Conservation (phyloP, 2,329 filamentous ascomycete genomes). For the Apiospora arundinis region DNA sequence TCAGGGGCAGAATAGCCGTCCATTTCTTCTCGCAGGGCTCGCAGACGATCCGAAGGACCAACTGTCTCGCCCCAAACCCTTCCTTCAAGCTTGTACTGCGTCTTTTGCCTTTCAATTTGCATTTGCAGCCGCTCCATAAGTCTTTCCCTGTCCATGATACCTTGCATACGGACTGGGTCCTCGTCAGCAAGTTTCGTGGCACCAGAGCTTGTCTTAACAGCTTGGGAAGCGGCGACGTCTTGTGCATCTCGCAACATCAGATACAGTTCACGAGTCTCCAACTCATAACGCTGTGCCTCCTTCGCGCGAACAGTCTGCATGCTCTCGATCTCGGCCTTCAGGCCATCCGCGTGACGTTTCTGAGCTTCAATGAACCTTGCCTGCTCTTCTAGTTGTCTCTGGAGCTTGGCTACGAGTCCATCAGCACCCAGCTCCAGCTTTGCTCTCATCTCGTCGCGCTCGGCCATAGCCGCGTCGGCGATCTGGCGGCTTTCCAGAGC, state of each 20-base stretch:
- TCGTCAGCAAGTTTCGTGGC: conserved; percentile 62
- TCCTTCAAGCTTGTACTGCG: conserved; percentile 95
- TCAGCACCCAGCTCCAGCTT: conserved; percentile 91
- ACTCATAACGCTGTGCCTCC: conserved; percentile 91
- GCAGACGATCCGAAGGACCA: conserved; percentile 88
- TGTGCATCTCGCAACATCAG: conserved; percentile 98
- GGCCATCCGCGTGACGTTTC: conserved; percentile 79
- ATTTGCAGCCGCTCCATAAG: conserved; percentile 94
- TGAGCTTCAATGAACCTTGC: conserved; percentile 89
- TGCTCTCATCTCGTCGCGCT: conserved; percentile 92
- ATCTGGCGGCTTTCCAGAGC: conserved; percentile 89
- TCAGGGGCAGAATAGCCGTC: conserved; percentile 65
- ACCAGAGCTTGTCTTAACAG: conserved; percentile 57
- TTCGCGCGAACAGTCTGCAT: conserved; percentile 85
- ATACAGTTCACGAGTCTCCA: conserved; percentile 95
- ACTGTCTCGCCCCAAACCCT: conserved; percentile 84
- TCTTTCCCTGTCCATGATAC: conserved; percentile 89
- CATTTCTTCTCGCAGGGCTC: conserved; percentile 94
- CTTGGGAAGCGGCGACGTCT: conserved; percentile 90
- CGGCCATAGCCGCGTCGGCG: conserved; percentile 93
- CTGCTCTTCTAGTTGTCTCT: conserved; percentile 94
- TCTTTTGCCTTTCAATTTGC: conserved; percentile 96
- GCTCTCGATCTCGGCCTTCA: conserved; percentile 89
- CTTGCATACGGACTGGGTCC: conserved; percentile 81
- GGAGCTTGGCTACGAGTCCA: conserved; percentile 88